phyloP scores from a whole-genome alignment of 345 rosid genomes.

The Brassica juncea region DNA sequence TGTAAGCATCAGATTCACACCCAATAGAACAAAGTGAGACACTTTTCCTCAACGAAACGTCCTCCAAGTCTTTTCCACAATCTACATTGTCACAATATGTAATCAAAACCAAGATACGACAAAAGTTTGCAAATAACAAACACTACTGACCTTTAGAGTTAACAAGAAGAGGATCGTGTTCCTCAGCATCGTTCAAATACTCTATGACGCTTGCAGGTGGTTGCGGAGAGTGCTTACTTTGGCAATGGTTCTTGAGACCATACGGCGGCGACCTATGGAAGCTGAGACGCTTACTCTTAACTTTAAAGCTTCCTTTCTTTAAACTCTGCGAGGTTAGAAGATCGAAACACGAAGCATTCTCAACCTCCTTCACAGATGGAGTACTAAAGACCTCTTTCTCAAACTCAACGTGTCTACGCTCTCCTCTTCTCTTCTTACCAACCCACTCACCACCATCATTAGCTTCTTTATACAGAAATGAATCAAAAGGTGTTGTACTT shows the following conservation, averaged over 20 bases:
- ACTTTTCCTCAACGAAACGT: conserved; percentile 20
- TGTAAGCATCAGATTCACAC: conserved; percentile 28
- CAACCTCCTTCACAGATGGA: conserved; percentile 25
- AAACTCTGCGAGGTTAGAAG: conserved; percentile 26
- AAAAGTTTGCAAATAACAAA: conserved; percentile 1
- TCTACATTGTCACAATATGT: conserved; percentile 1
- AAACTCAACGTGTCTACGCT: conserved; percentile 6
- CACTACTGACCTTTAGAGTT: conserved; percentile 32
- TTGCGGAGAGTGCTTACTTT: conserved; percentile 30
- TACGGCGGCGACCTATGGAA: conserved; percentile 32
- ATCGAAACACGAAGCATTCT: conserved; percentile 31
- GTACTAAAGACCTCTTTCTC: conserved; percentile 32
- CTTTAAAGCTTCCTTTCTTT: conserved; percentile 44
- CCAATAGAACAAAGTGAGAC: conserved; percentile 28
- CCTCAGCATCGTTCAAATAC: conserved; percentile 32
- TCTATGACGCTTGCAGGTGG: conserved; percentile 40
- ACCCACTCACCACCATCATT: conserved; percentile 5
- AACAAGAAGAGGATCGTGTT: conserved; percentile 27
- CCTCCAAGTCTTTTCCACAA: background rate
- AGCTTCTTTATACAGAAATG: conserved; percentile 26
- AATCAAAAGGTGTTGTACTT: conserved; percentile 54
- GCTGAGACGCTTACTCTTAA: conserved; percentile 37
- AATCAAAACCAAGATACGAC: background rate
- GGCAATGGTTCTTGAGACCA: conserved; percentile 47
- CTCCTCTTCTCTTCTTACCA: conserved; percentile 20